Evolutionary conservation across 2,329 filamentous ascomycete species (phyloP).

Genomic region (Endoconidiophora laricicola): DNA sequence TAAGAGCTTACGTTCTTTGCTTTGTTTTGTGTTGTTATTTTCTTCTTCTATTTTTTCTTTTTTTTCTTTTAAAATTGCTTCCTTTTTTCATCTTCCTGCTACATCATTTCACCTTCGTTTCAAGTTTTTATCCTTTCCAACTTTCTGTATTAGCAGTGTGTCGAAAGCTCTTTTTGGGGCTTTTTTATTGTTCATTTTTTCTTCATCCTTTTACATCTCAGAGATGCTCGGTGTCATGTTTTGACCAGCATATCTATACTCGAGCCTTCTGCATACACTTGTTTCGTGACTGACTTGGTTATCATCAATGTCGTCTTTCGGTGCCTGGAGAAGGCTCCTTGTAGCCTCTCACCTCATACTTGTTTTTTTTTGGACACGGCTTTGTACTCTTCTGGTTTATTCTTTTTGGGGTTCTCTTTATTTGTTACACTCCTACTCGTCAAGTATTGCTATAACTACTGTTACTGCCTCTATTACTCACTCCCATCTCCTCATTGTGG

Average conservation of each 20-base stretch:
- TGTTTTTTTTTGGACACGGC: background rate
- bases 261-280: background rate
- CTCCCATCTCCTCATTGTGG: background rate
- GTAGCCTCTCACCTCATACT: no score
- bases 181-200: background rate
- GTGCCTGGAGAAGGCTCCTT: background rate
- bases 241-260: background rate
- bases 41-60: slow-evolving; percentile 4
- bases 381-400: background rate
- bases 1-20: slow-evolving; percentile 2
- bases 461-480: no score
- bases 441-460: no score
- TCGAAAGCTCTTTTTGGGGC: background rate
- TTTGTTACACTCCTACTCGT: background rate
- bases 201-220: background rate
- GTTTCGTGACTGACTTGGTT: background rate
- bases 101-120: slow-evolving; percentile 8
- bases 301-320: background rate
- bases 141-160: background rate
- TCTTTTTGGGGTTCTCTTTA: background rate
- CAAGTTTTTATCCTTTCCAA: slow-evolving; percentile 4
- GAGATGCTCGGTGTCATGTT: background rate
- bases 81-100: slow-evolving; percentile 1
- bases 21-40: slow-evolving; percentile 5
- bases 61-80: background rate